phyloP scores from a whole-genome alignment of 2,329 filamentous ascomycete genomes.

The Clarireedia paspali region DNA sequence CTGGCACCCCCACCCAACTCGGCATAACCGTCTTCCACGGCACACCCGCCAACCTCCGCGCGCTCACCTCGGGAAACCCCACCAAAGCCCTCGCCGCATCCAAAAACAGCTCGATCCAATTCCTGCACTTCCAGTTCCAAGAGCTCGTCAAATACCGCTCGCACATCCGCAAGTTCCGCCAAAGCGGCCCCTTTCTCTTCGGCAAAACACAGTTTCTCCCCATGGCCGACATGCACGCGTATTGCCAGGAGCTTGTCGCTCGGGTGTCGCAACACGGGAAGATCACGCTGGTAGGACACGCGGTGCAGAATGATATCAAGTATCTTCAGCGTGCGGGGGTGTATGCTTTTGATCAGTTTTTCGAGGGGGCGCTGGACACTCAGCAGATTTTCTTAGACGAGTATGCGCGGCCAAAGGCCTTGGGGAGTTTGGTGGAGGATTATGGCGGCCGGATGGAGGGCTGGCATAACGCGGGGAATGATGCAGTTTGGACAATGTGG shows the following conservation, averaged over 20 bases:
- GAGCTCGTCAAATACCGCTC: not conserved
- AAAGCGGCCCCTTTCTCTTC: not conserved
- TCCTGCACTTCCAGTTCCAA: not conserved
- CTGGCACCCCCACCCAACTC: not conserved
- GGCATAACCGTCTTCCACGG: not conserved
- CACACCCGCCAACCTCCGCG: not conserved
- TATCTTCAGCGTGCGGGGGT: not conserved
- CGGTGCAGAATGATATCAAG: not conserved
- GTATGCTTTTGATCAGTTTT: not conserved
- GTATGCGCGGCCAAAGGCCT: not conserved
- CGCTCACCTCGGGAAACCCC: not conserved
- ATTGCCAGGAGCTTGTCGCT: not conserved
- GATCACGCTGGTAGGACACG: not conserved
- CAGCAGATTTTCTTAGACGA: not conserved
- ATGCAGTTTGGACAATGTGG: not conserved
- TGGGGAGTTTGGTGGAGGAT: not conserved
- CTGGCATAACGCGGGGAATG: slow-evolving; percentile 4
- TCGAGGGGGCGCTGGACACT: not conserved
- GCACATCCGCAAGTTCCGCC: not conserved
- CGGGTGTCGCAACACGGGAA: not conserved
- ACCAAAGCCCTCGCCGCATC: not conserved
- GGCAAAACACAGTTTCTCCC: not conserved
- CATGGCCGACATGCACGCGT: not conserved
- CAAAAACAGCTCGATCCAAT: not conserved
- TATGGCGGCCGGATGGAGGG: not conserved